Evolutionary conservation across 2,329 filamentous ascomycete species (phyloP), one percentile per base, ranked within the genome.

Genomic region (Beauveria brongniartii): DNA sequence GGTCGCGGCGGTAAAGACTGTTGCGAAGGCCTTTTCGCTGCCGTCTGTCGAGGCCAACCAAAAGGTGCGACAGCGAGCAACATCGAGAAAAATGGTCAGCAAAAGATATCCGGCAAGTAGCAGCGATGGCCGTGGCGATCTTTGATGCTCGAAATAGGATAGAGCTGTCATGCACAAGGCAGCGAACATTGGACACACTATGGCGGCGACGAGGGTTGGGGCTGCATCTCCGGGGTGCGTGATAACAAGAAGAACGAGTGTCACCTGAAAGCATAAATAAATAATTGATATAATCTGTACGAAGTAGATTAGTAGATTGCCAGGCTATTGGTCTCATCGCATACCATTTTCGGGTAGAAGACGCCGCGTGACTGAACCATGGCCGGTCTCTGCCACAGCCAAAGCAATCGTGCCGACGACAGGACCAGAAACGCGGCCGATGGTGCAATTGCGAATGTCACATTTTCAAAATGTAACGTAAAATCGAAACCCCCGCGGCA

Each of bases 11-110:
- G 72, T 75, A 26, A 76, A 74, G 1, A 78, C 40, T n/a, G 40
- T 18, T n/a, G 40, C 18, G 16, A 20, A 8, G 26, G 61, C 53
- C 7, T 51, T 65, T 5, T 34, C 30, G 4, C 30, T 12, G 10
- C 30, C 12, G 30, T 34, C 30, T 14, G 10, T 34, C 30, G 10
- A 34, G 9, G 28, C n/a, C 22, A 2, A 9, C 50, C 40, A 54
- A 65, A 66, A 50, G 68, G 63, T 81, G 69, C 71, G 75, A 81
- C 3, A 76, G 63, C 0, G 78, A 0, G 72, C 72, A 3, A 73
- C 65, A 43, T 82, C 80, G 26, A 81, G 71, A 1, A 82, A 65
- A 0, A 78, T 64, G 1, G 76, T 76, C 3, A 80, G 43, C 10
- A 75, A 63, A 3, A 82, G 63, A 55, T 76, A 82, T 12, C 66